Evolutionary conservation across 305 asterid genomes (phyloP).

Genomic region (Plantago coronopus): DNA sequence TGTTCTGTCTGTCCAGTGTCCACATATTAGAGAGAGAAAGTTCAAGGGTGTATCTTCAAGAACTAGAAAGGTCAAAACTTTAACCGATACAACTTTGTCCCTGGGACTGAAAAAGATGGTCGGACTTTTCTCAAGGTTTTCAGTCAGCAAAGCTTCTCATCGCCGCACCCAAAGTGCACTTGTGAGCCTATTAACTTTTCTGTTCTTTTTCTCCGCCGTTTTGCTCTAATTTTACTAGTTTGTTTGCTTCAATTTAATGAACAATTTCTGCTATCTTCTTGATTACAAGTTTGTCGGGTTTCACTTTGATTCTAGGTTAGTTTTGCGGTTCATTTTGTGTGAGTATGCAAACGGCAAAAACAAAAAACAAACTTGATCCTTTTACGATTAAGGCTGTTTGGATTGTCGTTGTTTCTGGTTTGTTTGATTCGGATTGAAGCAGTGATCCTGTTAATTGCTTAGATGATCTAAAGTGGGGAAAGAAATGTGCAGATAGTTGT

Average conservation of each 20-base stretch:
- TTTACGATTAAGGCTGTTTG: too few relatives aligned
- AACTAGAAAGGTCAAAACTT: conserved; percentile 3
- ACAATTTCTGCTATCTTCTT: too few relatives aligned
- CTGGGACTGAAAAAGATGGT: conserved; percentile 41
- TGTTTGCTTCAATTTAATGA: neutral
- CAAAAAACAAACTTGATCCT: too few relatives aligned
- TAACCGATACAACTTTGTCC: neutral
- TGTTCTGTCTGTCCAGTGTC: neutral
- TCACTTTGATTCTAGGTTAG: too few relatives aligned
- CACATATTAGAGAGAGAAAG: neutral
- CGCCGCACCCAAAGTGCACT: conserved; percentile 83
- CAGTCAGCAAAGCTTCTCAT: conserved; percentile 43
- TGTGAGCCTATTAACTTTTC: conserved; percentile 48
- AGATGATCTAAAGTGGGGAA: too few relatives aligned
- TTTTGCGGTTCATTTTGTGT: too few relatives aligned
- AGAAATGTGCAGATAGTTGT: too few relatives aligned
- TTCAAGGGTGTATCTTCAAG: neutral
- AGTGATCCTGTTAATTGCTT: too few relatives aligned
- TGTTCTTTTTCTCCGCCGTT: neutral
- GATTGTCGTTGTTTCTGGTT: too few relatives aligned
- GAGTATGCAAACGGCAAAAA: too few relatives aligned
- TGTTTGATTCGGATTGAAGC: too few relatives aligned
- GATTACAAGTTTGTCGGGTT: too few relatives aligned
- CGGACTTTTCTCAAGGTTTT: conserved; percentile 80
- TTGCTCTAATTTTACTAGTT: neutral